These are phyloP conservation scores for Metschnikowia picachoensis DNA, from an alignment of 805 yeast genomes.

Conservation along the genomic window DNA sequence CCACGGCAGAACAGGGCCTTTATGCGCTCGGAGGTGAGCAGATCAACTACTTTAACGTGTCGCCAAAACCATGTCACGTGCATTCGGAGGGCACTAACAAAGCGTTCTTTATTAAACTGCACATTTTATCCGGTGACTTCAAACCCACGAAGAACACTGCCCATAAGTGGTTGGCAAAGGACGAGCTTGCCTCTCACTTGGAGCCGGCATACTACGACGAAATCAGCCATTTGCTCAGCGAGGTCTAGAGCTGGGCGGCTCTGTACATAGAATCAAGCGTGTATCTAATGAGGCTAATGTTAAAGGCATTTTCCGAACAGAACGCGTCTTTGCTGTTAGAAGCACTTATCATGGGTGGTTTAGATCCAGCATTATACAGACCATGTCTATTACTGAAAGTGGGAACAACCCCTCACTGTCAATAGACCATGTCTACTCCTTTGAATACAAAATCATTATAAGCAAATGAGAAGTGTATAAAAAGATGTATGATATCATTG, in stretches of 20 bases:
- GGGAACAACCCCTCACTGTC: too few species aligned
- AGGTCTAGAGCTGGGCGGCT: constrained; percentile 22
- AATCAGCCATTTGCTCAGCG: constrained; percentile 47
- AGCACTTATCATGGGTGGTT: too few species aligned
- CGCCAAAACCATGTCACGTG: constrained; percentile 74
- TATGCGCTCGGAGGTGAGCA: constrained; percentile 65
- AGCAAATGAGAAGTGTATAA: background rate
- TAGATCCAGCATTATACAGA: background rate
- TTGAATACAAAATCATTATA: background rate
- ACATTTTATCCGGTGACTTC: constrained; percentile 82
- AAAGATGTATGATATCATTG: too few species aligned
- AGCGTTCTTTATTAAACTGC: constrained; percentile 81
- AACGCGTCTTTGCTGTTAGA: too few species aligned
- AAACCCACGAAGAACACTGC: constrained; percentile 40
- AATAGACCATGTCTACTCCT: background rate
- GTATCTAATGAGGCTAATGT: background rate
- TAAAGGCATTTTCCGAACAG: too few species aligned
- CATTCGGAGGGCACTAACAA: constrained; percentile 27
- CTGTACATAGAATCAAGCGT: constrained; percentile 8
- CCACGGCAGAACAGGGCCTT: constrained; percentile 71
- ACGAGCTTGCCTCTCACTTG: constrained; percentile 61
- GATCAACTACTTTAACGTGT: constrained; percentile 87
- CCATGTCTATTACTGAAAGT: background rate
- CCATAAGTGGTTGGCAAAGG: constrained; percentile 81
- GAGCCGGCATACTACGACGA: constrained; percentile 51